These are phyloP conservation scores for Poronia punctata DNA, from an alignment of 495 filamentous ascomycete species.

Conservation along the genomic window DNA sequence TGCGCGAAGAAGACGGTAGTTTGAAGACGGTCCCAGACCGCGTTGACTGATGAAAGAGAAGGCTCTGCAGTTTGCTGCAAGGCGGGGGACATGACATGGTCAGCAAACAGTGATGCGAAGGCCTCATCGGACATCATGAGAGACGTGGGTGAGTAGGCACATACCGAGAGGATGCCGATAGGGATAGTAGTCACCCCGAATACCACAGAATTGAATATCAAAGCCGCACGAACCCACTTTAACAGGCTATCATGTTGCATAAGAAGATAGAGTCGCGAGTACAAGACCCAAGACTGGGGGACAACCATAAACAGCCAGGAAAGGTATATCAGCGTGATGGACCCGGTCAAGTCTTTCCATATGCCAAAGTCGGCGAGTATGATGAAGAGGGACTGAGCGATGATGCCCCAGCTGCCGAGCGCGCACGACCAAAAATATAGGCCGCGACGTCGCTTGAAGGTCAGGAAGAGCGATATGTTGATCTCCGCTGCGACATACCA, in stretches of 20 bases:
- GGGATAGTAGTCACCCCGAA: conserved; percentile 24
- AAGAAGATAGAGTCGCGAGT: conserved; percentile 36
- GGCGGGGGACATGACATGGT: no score
- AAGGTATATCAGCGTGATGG: conserved; percentile 27
- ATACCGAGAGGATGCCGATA: conserved; percentile 29
- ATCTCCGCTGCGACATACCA: conserved; percentile 53
- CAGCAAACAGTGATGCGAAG: no score
- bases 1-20: conserved; percentile 35
- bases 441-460: conserved; percentile 45
- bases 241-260: conserved; percentile 17
- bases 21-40: conserved; percentile 29
- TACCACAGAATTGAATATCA: conserved; percentile 22
- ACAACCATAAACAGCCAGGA: conserved; percentile 29
- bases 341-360: conserved; percentile 17
- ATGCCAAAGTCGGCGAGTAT: conserved; percentile 28
- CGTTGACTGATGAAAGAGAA: conserved; percentile 10
- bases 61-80: conserved; percentile 7
- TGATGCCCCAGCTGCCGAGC: conserved; percentile 39
- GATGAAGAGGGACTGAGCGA: conserved; percentile 31
- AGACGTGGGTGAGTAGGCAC: conserved; percentile 2
- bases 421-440: conserved; percentile 55
- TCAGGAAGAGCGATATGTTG: conserved; percentile 47
- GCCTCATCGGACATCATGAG: conserved; percentile 31
- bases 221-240: conserved; percentile 14
- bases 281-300: conserved; percentile 28